phyloP scores from a whole-genome alignment of 139 green algal species.

The Limnomonas spitsbergensis region DNA sequence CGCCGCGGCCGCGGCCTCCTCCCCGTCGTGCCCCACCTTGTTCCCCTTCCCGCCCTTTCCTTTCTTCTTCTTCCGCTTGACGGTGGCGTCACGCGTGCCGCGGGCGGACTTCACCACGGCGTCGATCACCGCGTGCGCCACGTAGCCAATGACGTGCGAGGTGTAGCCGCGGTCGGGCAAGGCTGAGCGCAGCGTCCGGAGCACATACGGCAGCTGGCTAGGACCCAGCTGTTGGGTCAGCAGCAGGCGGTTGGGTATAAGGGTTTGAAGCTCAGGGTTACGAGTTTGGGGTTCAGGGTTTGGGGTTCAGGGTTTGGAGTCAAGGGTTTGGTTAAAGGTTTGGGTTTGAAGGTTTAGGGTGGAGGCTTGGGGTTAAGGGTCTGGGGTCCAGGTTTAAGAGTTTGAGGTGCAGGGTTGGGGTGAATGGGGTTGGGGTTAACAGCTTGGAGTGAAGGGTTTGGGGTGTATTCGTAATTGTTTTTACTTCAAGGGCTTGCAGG shows the following conservation, averaged over 20 bases:
- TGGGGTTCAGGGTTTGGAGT: too few relatives aligned
- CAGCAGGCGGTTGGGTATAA: constrained; percentile 6
- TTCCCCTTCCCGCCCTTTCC: background rate
- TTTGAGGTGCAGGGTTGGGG: too few relatives aligned
- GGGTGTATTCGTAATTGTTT: too few relatives aligned
- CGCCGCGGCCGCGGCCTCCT: background rate
- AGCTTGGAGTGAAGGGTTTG: too few relatives aligned
- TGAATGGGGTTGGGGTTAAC: too few relatives aligned
- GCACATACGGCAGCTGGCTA: constrained; percentile 62
- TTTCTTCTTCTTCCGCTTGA: background rate
- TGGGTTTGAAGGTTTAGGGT: too few relatives aligned
- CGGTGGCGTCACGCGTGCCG: background rate
- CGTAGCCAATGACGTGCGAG: constrained; percentile 87
- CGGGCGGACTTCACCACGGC: constrained; percentile 26
- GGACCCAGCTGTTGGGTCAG: constrained; percentile 70
- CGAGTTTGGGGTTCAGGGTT: too few relatives aligned
- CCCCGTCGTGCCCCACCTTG: background rate
- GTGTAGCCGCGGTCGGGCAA: constrained; percentile 72
- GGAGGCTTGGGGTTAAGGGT: too few relatives aligned
- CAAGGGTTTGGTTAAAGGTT: too few relatives aligned
- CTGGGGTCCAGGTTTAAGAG: too few relatives aligned
- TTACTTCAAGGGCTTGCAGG: too few relatives aligned
- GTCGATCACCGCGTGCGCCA: constrained; percentile 73
- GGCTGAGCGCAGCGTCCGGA: constrained; percentile 35
- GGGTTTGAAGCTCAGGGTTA: too few relatives aligned